These are phyloP conservation scores for Trichoderma aggressivum DNA, from an alignment of 2,329 filamentous ascomycete genomes.

Conservation along the genomic window DNA sequence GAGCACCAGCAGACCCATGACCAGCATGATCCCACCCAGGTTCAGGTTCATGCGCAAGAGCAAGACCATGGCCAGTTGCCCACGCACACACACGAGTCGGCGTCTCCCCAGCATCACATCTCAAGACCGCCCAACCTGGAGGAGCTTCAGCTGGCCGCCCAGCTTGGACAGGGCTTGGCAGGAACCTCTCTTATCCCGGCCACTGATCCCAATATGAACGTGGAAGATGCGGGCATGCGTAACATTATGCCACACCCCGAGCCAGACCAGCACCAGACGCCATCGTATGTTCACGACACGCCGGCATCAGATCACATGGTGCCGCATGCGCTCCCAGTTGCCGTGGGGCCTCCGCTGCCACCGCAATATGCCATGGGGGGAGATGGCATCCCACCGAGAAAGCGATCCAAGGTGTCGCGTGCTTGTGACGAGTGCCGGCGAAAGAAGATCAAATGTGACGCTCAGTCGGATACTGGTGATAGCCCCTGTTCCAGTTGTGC, in stretches of 20 bases:
- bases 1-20: slow-evolving; percentile 23
- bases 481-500: slow-evolving; percentile 79
- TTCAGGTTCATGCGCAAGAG: slow-evolving; percentile 30
- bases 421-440: slow-evolving; percentile 86
- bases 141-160: slow-evolving; percentile 57
- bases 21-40: slow-evolving; percentile 31
- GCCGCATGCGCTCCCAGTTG: slow-evolving; percentile 35
- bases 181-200: slow-evolving; percentile 47
- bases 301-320: slow-evolving; percentile 37
- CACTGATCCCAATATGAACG: slow-evolving; percentile 43
- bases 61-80: slow-evolving; percentile 32
- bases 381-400: slow-evolving; percentile 64
- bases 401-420: slow-evolving; percentile 80
- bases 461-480: slow-evolving; percentile 67
- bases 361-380: slow-evolving; percentile 44
- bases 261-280: slow-evolving; percentile 35
- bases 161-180: slow-evolving; percentile 54
- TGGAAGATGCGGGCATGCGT: slow-evolving; percentile 43
- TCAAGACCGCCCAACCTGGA: slow-evolving; percentile 47
- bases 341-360: slow-evolving; percentile 37
- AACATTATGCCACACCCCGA: slow-evolving; percentile 45
- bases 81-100: slow-evolving; percentile 33
- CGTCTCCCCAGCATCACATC: slow-evolving; percentile 41
- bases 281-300: slow-evolving; percentile 38
- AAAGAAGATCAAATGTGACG: slow-evolving; percentile 89